Evolutionary conservation across 2,329 filamentous ascomycete species (phyloP).

Genomic region (Mycosphaerella arachidis): DNA sequence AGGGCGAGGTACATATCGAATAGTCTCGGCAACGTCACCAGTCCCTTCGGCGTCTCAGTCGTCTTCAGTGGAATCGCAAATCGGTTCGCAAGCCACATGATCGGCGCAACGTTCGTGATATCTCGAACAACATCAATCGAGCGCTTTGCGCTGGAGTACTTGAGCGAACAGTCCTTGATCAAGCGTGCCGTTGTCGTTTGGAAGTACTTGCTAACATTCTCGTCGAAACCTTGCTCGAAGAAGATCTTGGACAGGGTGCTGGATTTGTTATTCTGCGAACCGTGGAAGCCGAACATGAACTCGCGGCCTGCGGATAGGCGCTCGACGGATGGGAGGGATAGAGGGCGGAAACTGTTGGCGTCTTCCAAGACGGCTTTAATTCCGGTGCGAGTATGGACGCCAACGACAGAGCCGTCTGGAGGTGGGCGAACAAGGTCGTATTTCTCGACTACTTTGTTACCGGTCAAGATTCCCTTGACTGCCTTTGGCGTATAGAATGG

Average conservation of each 20-base stretch:
- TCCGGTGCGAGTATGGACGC: constrained; percentile 48
- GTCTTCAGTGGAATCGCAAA: constrained; percentile 67
- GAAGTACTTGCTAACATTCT: constrained; percentile 43
- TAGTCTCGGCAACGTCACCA: constrained; percentile 44
- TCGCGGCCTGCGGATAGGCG: constrained; percentile 43
- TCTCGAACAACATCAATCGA: constrained; percentile 58
- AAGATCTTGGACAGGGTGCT: constrained; percentile 42
- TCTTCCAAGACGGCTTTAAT: constrained; percentile 50
- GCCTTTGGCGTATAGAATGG: constrained; percentile 51
- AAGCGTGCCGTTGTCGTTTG: constrained; percentile 40
- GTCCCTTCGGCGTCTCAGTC: constrained; percentile 53
- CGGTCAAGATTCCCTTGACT: constrained; percentile 44
- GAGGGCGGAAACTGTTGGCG: constrained; percentile 45
- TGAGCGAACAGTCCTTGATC: constrained; percentile 46
- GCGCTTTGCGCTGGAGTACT: constrained; percentile 42
- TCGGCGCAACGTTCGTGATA: constrained; percentile 63
- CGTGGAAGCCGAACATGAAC: constrained; percentile 46
- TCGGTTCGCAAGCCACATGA: constrained; percentile 58
- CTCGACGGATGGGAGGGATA: constrained; percentile 41
- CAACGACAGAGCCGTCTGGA: constrained; percentile 41
- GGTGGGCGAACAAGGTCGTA: constrained; percentile 40
- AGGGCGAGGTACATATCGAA: constrained; percentile 45
- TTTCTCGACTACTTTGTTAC: constrained; percentile 43
- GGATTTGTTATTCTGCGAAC: constrained; percentile 41
- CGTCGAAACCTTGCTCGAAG: constrained; percentile 44